phyloP scores from a whole-genome alignment of 129 eudicot species.

The Arctium lappa region DNA sequence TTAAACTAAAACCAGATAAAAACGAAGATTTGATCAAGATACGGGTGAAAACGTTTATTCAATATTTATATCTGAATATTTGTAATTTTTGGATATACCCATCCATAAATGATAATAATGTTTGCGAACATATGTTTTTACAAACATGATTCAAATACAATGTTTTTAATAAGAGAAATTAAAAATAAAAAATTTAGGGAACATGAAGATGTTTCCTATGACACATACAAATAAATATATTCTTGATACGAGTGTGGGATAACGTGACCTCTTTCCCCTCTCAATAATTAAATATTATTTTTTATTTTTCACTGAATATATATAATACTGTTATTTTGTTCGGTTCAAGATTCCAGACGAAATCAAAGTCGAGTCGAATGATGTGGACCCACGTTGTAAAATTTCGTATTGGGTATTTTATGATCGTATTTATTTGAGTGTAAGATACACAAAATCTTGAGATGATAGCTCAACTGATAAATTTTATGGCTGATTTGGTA shows the following conservation, averaged over 20 bases:
- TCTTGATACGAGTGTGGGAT: neutral
- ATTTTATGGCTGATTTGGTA: no score
- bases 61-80: neutral
- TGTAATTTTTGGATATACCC: neutral
- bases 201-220: slow-evolving; percentile 36
- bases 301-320: neutral
- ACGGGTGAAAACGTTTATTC: slow-evolving; percentile 12
- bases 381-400: neutral
- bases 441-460: neutral
- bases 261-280: neutral
- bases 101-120: neutral
- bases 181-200: slow-evolving; percentile 6
- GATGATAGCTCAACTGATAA: neutral
- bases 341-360: neutral
- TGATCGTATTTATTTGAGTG: no score
- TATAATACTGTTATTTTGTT: neutral
- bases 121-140: neutral
- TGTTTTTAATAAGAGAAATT: slow-evolving; percentile 7
- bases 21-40: slow-evolving; percentile 6
- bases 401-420: neutral
- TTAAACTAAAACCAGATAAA: neutral
- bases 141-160: neutral
- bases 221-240: slow-evolving; percentile 17
- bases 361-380: neutral
- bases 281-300: neutral